phyloP scores from a whole-genome alignment of 371 early-diverging fungal genomes.

The Rhizopus delemar region DNA sequence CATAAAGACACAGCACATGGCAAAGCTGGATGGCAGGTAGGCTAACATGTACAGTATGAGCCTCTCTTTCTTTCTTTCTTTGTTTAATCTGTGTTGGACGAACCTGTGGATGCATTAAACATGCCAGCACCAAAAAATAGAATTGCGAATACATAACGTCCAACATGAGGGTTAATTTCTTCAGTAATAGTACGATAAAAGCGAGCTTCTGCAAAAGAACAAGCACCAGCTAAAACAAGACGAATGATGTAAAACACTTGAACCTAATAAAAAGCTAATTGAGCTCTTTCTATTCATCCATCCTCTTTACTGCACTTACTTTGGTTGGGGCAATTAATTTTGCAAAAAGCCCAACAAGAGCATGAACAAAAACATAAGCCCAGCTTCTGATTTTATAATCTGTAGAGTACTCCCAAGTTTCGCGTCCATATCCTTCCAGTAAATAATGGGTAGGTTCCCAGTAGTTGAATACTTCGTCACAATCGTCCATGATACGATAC shows the following conservation, averaged over 20 bases:
- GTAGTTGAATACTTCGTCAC: conserved; percentile 95
- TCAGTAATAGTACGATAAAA: conserved; percentile 70
- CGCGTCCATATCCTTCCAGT: conserved; percentile 80
- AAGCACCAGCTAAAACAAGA: conserved; percentile 60
- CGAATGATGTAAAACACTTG: conserved; percentile 80
- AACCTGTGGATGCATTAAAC: conserved; percentile 80
- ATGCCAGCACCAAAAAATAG: conserved; percentile 81
- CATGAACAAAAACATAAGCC: conserved; percentile 74
- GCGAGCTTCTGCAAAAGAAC: conserved; percentile 71
- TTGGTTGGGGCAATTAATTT: conserved; percentile 58
- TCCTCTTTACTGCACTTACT: conserved; percentile 20
- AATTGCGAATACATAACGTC: conserved; percentile 65
- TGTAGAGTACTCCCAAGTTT: conserved; percentile 97
- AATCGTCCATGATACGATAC: conserved; percentile 72
- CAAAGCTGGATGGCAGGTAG: conserved; percentile 87
- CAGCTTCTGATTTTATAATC: conserved; percentile 87
- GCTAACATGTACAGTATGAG: conserved; percentile 46
- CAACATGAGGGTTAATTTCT: conserved; percentile 67
- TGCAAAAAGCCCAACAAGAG: conserved; percentile 45
- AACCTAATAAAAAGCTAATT: conserved; percentile 38
- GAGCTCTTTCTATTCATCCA: not conserved
- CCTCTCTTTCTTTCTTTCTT: not conserved
- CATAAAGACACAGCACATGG: conserved; percentile 83
- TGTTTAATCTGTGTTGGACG: not conserved
- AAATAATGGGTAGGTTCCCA: conserved; percentile 94